A percentile compares a stretch with the other conserved stretches of the same genome.
Conservation (phyloP, 768 basidiomycete genomes). For the Leccinum subtestaceum region DNA sequence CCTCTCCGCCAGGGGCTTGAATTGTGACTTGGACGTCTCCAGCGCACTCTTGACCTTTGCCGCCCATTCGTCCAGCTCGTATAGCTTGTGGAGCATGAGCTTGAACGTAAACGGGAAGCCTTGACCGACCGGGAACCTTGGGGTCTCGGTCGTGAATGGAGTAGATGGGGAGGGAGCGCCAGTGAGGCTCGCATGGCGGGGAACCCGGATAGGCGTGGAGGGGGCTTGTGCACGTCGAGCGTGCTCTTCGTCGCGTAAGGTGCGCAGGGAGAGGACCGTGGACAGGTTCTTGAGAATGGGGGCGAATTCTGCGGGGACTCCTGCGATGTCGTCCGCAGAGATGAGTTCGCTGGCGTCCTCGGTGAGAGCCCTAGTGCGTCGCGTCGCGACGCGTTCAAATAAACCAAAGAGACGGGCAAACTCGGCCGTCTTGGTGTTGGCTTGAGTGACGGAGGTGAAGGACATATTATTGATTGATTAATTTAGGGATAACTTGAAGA, state of each 20-base stretch:
- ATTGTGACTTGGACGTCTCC: constrained; percentile 52
- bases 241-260: constrained; percentile 27
- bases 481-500: constrained; percentile 1
- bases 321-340: constrained; percentile 30
- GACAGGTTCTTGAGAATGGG: constrained; percentile 39
- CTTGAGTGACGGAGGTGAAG: constrained; percentile 16
- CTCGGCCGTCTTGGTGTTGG: constrained; percentile 45
- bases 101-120: constrained; percentile 62
- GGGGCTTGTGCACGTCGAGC: constrained; percentile 1
- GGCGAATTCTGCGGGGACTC: constrained; percentile 28
- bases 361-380: constrained; percentile 33
- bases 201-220: background rate
- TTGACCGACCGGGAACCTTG: constrained; percentile 40
- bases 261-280: constrained; percentile 32
- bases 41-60: constrained; percentile 52
- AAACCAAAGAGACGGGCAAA: constrained; percentile 52
- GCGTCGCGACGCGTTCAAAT: constrained; percentile 52
- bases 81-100: constrained; percentile 65
- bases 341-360: constrained; percentile 19
- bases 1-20: constrained; percentile 50
- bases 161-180: constrained; percentile 14
- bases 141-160: constrained; percentile 20
- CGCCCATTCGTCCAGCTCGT: constrained; percentile 57
- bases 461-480: constrained; percentile 18
- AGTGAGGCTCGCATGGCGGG: constrained; percentile 23